phyloP scores from a whole-genome alignment of 176 grass and related monocot species.

The Triticum timopheevii region DNA sequence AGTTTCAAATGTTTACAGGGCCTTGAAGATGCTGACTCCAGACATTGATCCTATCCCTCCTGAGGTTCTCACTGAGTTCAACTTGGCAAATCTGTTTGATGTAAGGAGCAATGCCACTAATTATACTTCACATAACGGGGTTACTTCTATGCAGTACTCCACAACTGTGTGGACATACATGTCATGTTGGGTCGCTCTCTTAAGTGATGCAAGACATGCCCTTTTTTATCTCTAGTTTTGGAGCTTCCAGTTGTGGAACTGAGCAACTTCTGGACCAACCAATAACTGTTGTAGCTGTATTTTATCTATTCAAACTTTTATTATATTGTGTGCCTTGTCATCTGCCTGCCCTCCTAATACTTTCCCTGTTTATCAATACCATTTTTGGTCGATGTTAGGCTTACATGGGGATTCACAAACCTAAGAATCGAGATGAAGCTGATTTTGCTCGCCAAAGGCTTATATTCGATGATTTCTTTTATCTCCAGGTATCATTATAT shows the following conservation, averaged over 20 bases:
- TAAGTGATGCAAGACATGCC: not conserved
- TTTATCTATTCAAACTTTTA: constrained; percentile 16
- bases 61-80: constrained; percentile 81
- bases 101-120: constrained; percentile 46
- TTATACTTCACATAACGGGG: constrained; percentile 28
- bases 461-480: constrained; percentile 99
- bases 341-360: not conserved
- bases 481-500: constrained; percentile 74
- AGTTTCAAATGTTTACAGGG: constrained; percentile 48
- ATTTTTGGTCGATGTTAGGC: constrained; percentile 65
- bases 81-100: constrained; percentile 77
- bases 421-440: constrained; percentile 78
- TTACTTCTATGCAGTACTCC: constrained; percentile 2
- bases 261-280: not conserved
- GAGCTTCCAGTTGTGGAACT: not conserved
- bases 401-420: constrained; percentile 87
- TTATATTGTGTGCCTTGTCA: not conserved
- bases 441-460: constrained; percentile 89
- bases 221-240: constrained; percentile 7
- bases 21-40: constrained; percentile 71
- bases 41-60: constrained; percentile 86
- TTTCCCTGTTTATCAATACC: not conserved
- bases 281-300: constrained; percentile 23
- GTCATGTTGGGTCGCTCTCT: not conserved
- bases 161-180: constrained; percentile 6